Evolutionary conservation across 192 early-diverging fungal genomes (phyloP).

Genomic region (Coemansia sp.): DNA sequence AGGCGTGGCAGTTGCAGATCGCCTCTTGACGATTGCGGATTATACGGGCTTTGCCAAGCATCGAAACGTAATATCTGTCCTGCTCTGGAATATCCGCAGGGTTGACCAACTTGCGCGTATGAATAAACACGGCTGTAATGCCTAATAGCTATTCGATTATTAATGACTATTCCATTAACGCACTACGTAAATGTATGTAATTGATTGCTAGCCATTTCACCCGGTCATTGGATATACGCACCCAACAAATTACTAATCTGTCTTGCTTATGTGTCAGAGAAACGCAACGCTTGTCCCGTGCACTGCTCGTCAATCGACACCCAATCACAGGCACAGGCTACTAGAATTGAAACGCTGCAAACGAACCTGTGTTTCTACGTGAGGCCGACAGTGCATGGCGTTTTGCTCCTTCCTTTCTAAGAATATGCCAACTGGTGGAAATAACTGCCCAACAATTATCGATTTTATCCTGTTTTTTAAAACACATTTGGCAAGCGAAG

Average conservation of each 20-base stretch:
- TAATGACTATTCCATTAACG: too few species aligned
- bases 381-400: slow-evolving; percentile 1
- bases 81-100: too few species aligned
- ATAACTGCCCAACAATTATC: not conserved
- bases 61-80: too few species aligned
- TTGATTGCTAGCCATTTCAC: not conserved
- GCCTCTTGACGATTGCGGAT: too few species aligned
- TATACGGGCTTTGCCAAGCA: too few species aligned
- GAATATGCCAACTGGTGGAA: not conserved
- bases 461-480: not conserved
- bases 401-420: not conserved
- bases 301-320: not conserved
- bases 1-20: too few species aligned
- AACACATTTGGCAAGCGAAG: too few species aligned
- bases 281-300: not conserved
- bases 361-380: not conserved
- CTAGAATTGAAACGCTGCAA: not conserved
- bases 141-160: too few species aligned
- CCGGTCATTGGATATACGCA: not conserved
- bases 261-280: too few species aligned
- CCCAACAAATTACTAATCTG: not conserved
- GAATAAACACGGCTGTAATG: too few species aligned
- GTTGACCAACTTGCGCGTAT: too few species aligned
- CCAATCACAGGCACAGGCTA: not conserved
- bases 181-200: too few species aligned